Evolutionary conservation across 139 green algal genomes (phyloP), one percentile per base, ranked within the genome.

Genomic region (Chlorella vulgaris): DNA sequence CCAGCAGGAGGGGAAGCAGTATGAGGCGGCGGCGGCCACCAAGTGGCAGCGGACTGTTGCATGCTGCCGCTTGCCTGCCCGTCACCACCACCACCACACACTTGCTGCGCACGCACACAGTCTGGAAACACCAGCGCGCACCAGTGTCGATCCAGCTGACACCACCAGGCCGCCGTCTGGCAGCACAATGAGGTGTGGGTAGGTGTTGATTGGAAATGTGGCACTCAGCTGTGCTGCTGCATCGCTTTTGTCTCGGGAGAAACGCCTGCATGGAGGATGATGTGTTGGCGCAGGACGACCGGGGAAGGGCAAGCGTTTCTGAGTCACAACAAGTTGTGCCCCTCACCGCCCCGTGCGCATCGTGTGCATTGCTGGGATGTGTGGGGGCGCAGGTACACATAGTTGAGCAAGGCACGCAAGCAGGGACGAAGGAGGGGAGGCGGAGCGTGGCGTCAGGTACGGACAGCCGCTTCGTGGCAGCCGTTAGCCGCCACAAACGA

Each of bases 161-260:
- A 78, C 51, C 7, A 33, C 55, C 42, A 78, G 5, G 33, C 51
- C 51, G 6, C 71, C 71, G 50, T 78, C 71, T 47, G 71, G 71
- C 31, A 24, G 19, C 18, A 78, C n/a, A 15, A 51, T 13, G 31
- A 47, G 50, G 51, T 68, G 51, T 1, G 71, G 71, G 71, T 74
- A 74, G 2, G 67, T 74, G 67, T 74, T 53, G 67, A 74, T 74
- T 22, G 67, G 67, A 39, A 50, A 36, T 21, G 67, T 36, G 3
- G 67, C 38, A 8, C 4, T 22, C 67, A 74, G 67, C 67, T 74
- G 67, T 2, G 31, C 67, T n/a, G 31, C 6, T 39, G 55, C 55
- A 39, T 74, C 26, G 31, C 39, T 58, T 22, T 74, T 53, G 67
- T 74, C 67, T 3, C 67, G 31, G 0, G 38, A 74, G 28, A 58